Conservation (phyloP, 2,329 filamentous ascomycete genomes). For the Pseudodiploospora longispora region DNA sequence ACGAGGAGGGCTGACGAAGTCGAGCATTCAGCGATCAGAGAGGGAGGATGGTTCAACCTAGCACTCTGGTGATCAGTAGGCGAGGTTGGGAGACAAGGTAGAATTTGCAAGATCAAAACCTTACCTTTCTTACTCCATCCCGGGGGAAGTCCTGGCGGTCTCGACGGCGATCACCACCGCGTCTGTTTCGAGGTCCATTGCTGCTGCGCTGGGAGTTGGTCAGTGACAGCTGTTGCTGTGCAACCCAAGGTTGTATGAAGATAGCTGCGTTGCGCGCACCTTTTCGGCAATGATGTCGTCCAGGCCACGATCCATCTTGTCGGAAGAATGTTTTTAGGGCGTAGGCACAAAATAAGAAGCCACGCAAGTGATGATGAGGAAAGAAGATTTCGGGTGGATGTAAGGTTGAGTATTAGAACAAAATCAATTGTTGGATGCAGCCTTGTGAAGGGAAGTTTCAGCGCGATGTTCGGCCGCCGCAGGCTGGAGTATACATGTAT, state of each 20-base stretch:
- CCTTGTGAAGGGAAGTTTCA: too few relatives aligned
- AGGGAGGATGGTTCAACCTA: constrained; percentile 24
- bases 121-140: constrained; percentile 86
- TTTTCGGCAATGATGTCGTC: constrained; percentile 49
- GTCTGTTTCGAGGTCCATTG: constrained; percentile 28
- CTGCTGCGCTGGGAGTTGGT: constrained; percentile 18
- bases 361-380: too few relatives aligned
- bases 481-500: too few relatives aligned
- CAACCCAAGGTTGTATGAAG: background rate
- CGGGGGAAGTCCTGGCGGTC: constrained; percentile 50
- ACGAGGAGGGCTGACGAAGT: constrained; percentile 19
- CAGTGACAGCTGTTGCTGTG: constrained; percentile 1
- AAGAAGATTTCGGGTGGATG: too few relatives aligned
- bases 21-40: constrained; percentile 16
- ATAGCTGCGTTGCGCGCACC: constrained; percentile 20
- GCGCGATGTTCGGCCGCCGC: too few relatives aligned
- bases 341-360: too few relatives aligned
- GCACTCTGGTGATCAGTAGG: too few relatives aligned
- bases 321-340: constrained; percentile 9
- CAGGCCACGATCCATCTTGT: constrained; percentile 46
- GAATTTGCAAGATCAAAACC: constrained; percentile 2
- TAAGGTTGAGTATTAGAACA: too few relatives aligned
- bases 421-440: too few relatives aligned
- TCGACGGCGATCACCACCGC: constrained; percentile 18
- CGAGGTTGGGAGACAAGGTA: too few relatives aligned